Base-by-base conservation (phyloP, 108 stramenopile species). In the Fistulifera solaris region DNA sequence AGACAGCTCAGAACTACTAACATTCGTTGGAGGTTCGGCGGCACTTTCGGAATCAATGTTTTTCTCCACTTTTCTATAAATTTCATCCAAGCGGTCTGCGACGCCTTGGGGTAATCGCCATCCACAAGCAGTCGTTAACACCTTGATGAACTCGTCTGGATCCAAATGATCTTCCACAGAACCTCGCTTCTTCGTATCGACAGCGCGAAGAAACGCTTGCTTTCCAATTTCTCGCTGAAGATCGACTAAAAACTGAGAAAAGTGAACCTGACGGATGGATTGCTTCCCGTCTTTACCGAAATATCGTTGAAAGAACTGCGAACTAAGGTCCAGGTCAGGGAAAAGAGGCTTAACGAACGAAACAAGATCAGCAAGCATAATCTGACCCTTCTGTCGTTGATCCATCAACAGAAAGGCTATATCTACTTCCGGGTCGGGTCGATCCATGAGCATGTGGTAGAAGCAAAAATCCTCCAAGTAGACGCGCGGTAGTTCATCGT, bases 381-480 rank as follows among this genome's bases (percentile, higher is more conserved):
- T 63, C 14, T 46, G 24, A 12, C 74, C 71, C 1, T 26, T 55
- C 31, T 58, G 46, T 8, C 48, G 42, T 27, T 46, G 39, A 38
- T 72, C 72, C 49, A 79, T 63, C 6, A 79, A 45, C 0, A 79
- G 27, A 52, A 79, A 79, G 0, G 72, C 71, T 43, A 79, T 75
- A 43, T 79, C 78, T 0, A 72, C 63, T 51, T 79, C 72, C 7
- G 78, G 72, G 43, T 81, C 80, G 8, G 75, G 75, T 11, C 75
- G 46, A 11, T 72, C 46, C 70, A 81, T 81, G 40, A 81, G 52
- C 26, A 71, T 35, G 40, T 72, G 63, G 49, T 75, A 75, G 22
- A 79, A 35, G 57, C 70, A 75, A 62, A 68, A 79, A 48, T 79
- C 71, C 10, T 51, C 38, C 42, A 81, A 59, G 18, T 45, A 54